Evolutionary conservation across 1,284 basidiomycete genomes (phyloP), one percentile per base, ranked within the genome.

Genomic region (Cutaneotrichosporon dermatis): DNA sequence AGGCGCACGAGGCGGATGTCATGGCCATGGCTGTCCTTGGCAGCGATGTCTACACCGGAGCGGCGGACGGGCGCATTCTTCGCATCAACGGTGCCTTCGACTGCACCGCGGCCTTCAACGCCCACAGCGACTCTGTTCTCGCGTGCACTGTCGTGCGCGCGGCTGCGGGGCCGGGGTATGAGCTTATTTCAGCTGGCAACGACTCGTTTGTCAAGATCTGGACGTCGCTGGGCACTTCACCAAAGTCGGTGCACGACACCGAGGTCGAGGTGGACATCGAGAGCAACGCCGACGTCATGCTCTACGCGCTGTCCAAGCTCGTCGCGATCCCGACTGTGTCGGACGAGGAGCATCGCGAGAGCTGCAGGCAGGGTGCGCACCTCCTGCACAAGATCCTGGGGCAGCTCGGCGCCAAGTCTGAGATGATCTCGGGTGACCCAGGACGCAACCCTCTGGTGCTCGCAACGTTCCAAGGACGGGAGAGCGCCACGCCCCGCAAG

Each of bases 291-390:
- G 79, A 81, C 54, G 74, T 79, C 7, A 79, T 84, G 70, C 78
- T 83, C 8, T 79, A 81, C 68, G 88, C 89, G 0, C 81, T 99
- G 3, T 86, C 88, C 3, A 90, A 89, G 70, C 92, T 99, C 63
- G 83, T 97, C 6, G 86, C 91, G 0, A 89, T 92, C 51, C 89
- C 87, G 2, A 94, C 92, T 56, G 84, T 98, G 55, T 92, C 90
- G 68, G 86, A 85, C 55, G 82, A 85, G 4, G 75, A 80, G 2
- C 84, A 88, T 70, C 83, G 86, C 34, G 95, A 98, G 76, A 71
- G 69, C 68, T 96, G 94, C 71, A 83, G 92, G 57, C 92, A 96
- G 72, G 88, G 90, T 1, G 92, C 92, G 2, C 87, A 93, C 45
- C 92, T 92, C 85, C 79, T 96, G 55, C 88, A 88, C 69, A 92